Evolutionary conservation across 2,329 filamentous ascomycete species (phyloP).

Genomic region (Rutstroemia sp.): DNA sequence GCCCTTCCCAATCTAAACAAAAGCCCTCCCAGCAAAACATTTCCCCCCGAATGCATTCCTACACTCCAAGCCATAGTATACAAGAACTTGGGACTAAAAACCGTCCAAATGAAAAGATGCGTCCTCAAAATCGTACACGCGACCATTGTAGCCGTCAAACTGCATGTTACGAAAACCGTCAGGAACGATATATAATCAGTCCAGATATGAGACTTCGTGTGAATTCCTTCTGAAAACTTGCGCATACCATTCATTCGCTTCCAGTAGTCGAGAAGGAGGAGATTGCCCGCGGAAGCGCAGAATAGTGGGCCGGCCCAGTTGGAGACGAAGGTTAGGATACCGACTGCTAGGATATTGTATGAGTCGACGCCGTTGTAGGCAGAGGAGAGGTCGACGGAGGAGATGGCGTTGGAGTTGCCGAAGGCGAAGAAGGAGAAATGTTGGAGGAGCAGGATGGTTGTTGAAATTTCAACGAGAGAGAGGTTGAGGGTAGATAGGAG

Average conservation of each 20-base stretch:
- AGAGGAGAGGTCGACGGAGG: slow-evolving; percentile 87
- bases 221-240: background rate
- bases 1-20: slow-evolving; percentile 32
- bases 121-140: slow-evolving; percentile 78
- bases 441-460: slow-evolving; percentile 68
- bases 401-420: slow-evolving; percentile 90
- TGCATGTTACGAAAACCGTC: slow-evolving; percentile 62
- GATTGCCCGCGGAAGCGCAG: slow-evolving; percentile 65
- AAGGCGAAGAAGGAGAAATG: slow-evolving; percentile 82
- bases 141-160: slow-evolving; percentile 70
- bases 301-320: slow-evolving; percentile 92
- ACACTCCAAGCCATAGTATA: slow-evolving; percentile 86
- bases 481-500: slow-evolving; percentile 42
- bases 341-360: slow-evolving; percentile 78
- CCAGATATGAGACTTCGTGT: slow-evolving; percentile 8
- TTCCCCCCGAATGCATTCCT: slow-evolving; percentile 70
- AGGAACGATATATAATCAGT: slow-evolving; percentile 52
- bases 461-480: slow-evolving; percentile 51
- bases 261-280: slow-evolving; percentile 42
- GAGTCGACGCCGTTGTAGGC: slow-evolving; percentile 86
- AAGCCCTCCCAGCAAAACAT: slow-evolving; percentile 53
- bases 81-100: slow-evolving; percentile 94
- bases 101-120: slow-evolving; percentile 97
- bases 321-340: slow-evolving; percentile 72
- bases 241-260: slow-evolving; percentile 7